Base-by-base conservation (phyloP, 768 basidiomycete species). In the Russula emetica region DNA sequence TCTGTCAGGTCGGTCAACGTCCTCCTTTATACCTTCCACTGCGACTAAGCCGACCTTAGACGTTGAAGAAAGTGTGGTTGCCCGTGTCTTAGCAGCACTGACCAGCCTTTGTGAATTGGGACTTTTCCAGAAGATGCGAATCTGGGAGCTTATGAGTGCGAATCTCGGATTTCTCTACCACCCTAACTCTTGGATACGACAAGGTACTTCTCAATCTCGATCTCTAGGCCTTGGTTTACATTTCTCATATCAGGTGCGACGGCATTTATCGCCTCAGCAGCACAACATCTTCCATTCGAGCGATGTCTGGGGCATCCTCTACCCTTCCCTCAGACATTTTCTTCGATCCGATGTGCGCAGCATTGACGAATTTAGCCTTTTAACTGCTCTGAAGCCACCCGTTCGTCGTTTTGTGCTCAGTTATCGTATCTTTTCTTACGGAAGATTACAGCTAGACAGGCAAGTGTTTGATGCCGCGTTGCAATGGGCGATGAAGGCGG, bases 291-390 rank as follows among this genome's bases (percentile, higher is more conserved):
- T 7, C 90, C 89, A 0, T 74, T 74, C 79, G 2, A 94, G 92
- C 58, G 97, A 99, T 71, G 86, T 93, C 24, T 98, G 97, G 96
- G 98, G 94, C 70, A 96, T 98, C 47, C 74, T 99, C 10, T 98
- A 98, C 69, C 96, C 97, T 0, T 91, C 90, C 0, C 75, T 98
- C 47, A 82, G 91, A 52, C 88, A 94, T 69, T 85, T 94, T 63
- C 78, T 98, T 44, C 88, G 87, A 62, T 91, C 86, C 2, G 97
- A 98, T 68, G 78, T 98, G 24, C 80, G 79, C 2, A 79, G 80
- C 8, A 82, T 98, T 53, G 83, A 90, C 55, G 92, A 91, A 63
- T 80, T 80, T 56, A 86, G 83, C 51, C 70, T 99, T n/a, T 74
- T 98, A 32, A 78, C 82, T 32, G 84, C 87, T 2, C 79, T 96